These are phyloP conservation scores for Zygoascus tannicola DNA, from an alignment of 805 yeast species.

Conservation along the genomic window DNA sequence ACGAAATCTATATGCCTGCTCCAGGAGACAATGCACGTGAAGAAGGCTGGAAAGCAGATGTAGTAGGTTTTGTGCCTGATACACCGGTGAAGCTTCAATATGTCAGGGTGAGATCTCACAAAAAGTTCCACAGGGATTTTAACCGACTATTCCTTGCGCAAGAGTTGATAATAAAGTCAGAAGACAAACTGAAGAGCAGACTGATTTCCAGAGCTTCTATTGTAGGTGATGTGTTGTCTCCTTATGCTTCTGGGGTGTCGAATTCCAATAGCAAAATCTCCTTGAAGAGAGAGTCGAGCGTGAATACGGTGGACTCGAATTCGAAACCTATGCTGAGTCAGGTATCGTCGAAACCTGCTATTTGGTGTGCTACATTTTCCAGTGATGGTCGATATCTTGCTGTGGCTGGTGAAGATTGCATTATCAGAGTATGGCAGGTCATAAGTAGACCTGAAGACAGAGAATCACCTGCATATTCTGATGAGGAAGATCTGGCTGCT, in stretches of 20 bases:
- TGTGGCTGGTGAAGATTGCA: slow-evolving; percentile 69
- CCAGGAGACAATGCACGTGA: slow-evolving; percentile 12
- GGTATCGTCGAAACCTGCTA: slow-evolving; percentile 18
- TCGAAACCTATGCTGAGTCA: no score
- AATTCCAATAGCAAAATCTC: no score
- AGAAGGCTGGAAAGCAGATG: slow-evolving; percentile 26
- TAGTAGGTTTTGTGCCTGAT: slow-evolving; percentile 23
- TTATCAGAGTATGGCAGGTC: slow-evolving; percentile 69
- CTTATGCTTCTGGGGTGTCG: background rate
- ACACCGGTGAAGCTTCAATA: slow-evolving; percentile 26
- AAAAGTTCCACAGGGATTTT: slow-evolving; percentile 23
- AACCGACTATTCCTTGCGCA: slow-evolving; percentile 29
- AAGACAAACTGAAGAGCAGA: background rate
- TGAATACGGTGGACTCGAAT: background rate
- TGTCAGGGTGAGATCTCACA: slow-evolving; percentile 26
- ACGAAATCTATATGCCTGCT: slow-evolving; percentile 9
- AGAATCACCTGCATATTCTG: slow-evolving; percentile 18
- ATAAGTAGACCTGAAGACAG: slow-evolving; percentile 64
- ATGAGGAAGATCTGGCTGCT: slow-evolving; percentile 8
- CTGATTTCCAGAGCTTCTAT: slow-evolving; percentile 3
- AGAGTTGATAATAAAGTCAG: slow-evolving; percentile 18
- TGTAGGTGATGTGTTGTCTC: background rate
- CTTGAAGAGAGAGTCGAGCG: background rate
- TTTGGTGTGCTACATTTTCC: slow-evolving; percentile 69
- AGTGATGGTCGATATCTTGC: slow-evolving; percentile 77